Base-by-base conservation (phyloP, 306 rosid genomes). In the Mimosa bimucronata region DNA sequence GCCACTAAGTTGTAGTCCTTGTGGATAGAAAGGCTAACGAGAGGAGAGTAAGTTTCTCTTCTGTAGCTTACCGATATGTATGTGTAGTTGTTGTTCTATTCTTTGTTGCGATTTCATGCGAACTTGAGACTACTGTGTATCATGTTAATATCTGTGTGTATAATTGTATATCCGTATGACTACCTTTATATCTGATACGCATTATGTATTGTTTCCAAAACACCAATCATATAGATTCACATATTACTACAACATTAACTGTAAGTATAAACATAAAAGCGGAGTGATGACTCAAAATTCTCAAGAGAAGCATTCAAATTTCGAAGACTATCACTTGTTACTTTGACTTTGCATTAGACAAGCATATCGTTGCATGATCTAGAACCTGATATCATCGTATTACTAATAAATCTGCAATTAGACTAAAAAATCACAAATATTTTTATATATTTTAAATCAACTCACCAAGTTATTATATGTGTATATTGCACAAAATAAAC, bases 1-100 rank as follows among this genome's bases (percentile, higher is more conserved):
- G 23, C 62, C 26, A 50, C 75, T 77, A 76, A 79, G n/a, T 67
- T 68, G 42, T 73, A 46, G 74, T 66, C 79, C 44, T 66, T 84
- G 82, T 77, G 64, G 25, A 81, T 42, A 16, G 41, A 73, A 65
- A 80, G 73, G 71, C 61, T 40, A 76, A 75, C 1, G 42, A 18
- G 28, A 61, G 71, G 53, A 66, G 52, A 68, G 74, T 52, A 77
- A 68, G 60, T 42, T 41, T 41, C 52, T 37, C 65, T 30, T 16
- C 21, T 28, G 29, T 58, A 45, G 76, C 38, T 44, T 52, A 46
- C 29, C 62, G 11, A 60, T 11, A 5, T 48, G 57, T 25, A 16
- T 53, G 8, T 21, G 60, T 60, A 46, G 38, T 14, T 3, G 67
- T 12, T 45, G 40, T 62, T 6, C 5, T 4, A 28, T 64, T 66